phyloP scores from a whole-genome alignment of 2,329 filamentous ascomycete genomes.

The Colletotrichum sansevieriae region DNA sequence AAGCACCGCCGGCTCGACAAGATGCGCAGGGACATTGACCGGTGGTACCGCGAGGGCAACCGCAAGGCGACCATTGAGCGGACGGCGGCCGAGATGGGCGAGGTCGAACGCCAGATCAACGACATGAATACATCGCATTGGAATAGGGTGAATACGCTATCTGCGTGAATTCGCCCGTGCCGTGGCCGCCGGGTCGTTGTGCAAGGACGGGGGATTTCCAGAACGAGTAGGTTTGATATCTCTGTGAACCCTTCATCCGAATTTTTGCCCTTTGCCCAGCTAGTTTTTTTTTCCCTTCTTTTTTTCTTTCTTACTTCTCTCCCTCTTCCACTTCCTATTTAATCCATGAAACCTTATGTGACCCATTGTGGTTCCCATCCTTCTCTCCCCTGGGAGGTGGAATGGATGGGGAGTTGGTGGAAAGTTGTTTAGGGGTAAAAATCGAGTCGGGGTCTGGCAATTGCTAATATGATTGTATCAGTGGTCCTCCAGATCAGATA shows the following conservation, averaged over 20 bases:
- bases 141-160: conserved; percentile 53
- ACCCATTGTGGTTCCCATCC: neutral
- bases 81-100: conserved; percentile 76
- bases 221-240: conserved; percentile 28
- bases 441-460: conserved; percentile 2
- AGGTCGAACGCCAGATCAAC: conserved; percentile 72
- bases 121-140: conserved; percentile 58
- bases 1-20: conserved; percentile 82
- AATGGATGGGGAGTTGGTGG: neutral
- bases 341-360: neutral
- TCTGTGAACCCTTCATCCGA: neutral
- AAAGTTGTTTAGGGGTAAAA: conserved; percentile 34
- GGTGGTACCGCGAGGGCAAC: conserved; percentile 84
- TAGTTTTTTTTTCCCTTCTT: conserved; percentile 1
- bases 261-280: conserved; percentile 3
- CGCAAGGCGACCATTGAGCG: conserved; percentile 79
- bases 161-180: conserved; percentile 10
- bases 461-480: conserved; percentile 36
- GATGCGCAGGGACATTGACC: conserved; percentile 79
- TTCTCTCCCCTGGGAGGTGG: neutral
- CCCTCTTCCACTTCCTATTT: neutral
- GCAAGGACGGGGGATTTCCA: conserved; percentile 9
- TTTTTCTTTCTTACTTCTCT: neutral
- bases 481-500: conserved; percentile 23
- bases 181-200: conserved; percentile 20